A percentile compares a stretch with the other conserved stretches of the same genome.
These are phyloP conservation scores for Echeveria elegans DNA, from an alignment of 164 flowering plant genomes.

Conservation along the genomic window DNA sequence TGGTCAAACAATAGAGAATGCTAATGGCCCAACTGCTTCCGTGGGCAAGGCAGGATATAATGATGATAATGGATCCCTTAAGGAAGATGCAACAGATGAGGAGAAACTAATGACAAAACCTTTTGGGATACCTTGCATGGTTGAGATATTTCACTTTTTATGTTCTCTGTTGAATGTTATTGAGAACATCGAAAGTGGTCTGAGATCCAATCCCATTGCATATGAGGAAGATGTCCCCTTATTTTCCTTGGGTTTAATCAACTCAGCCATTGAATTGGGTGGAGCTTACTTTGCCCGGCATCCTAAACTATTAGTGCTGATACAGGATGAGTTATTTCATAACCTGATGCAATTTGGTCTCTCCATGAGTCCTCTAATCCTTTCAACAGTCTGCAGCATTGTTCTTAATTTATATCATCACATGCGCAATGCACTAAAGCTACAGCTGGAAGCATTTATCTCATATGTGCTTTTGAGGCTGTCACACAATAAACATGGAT, in stretches of 20 bases:
- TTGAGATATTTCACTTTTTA: slow-evolving; percentile 56
- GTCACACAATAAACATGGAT: neutral
- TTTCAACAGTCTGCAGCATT: neutral
- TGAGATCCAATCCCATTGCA: slow-evolving; percentile 40
- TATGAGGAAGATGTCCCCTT: neutral
- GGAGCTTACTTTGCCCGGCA: neutral
- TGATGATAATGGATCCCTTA: slow-evolving; percentile 19
- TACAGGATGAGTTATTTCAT: neutral
- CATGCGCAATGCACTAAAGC: slow-evolving; percentile 32
- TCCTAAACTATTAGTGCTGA: neutral
- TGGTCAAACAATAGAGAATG: slow-evolving; percentile 27
- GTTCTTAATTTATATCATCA: slow-evolving; percentile 20
- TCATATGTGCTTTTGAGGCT: neutral
- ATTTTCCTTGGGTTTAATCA: neutral
- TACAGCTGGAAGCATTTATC: slow-evolving; percentile 10
- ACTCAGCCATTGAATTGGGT: neutral
- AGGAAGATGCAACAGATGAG: slow-evolving; percentile 21
- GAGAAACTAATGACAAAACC: slow-evolving; percentile 38
- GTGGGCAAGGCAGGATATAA: slow-evolving; percentile 16
- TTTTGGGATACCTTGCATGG: slow-evolving; percentile 57
- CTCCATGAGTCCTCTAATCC: neutral
- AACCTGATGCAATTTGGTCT: neutral
- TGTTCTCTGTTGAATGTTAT: slow-evolving; percentile 45
- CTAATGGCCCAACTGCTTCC: slow-evolving; percentile 19
- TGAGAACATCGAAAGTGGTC: slow-evolving; percentile 34